Evolutionary conservation across 768 basidiomycete genomes (phyloP).

Genomic region (Russula foetens): DNA sequence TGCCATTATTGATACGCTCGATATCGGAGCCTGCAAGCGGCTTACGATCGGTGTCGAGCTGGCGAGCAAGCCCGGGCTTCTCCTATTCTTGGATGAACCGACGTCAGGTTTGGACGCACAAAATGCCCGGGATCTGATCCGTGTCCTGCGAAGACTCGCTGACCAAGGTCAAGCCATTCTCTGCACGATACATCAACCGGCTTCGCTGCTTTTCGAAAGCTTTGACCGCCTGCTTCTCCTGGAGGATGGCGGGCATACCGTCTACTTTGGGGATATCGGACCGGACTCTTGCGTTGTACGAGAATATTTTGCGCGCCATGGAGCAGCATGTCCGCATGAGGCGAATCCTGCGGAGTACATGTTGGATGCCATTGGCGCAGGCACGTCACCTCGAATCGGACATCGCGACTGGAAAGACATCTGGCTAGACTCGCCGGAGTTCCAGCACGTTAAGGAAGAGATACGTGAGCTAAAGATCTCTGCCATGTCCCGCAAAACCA

Average conservation of each 20-base stretch:
- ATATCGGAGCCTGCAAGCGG: conserved; percentile 69
- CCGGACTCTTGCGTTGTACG: conserved; percentile 57
- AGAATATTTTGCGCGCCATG: conserved; percentile 68
- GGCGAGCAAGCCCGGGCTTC: conserved; percentile 74
- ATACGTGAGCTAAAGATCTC: conserved; percentile 34
- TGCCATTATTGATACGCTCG: conserved; percentile 65
- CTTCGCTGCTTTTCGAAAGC: conserved; percentile 76
- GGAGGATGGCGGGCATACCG: conserved; percentile 77
- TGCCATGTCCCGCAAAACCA: neutral
- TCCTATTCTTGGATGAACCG: conserved; percentile 57
- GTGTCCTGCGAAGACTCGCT: conserved; percentile 76
- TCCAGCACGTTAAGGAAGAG: conserved; percentile 19
- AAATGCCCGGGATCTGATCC: conserved; percentile 75
- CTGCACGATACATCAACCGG: conserved; percentile 88
- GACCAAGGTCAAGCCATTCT: conserved; percentile 84
- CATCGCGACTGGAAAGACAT: conserved; percentile 81
- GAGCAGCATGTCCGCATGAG: conserved; percentile 64
- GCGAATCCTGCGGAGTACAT: conserved; percentile 74
- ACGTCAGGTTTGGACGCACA: conserved; percentile 52
- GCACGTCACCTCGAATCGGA: conserved; percentile 61
- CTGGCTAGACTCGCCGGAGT: conserved; percentile 71
- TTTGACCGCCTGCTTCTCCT: conserved; percentile 68
- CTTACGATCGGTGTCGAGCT: conserved; percentile 90
- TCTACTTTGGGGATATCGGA: conserved; percentile 92
- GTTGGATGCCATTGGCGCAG: conserved; percentile 84